Evolutionary conservation across 2,329 filamentous ascomycete genomes (phyloP), one percentile per base, ranked within the genome.

Genomic region (Trichoderma gracile): DNA sequence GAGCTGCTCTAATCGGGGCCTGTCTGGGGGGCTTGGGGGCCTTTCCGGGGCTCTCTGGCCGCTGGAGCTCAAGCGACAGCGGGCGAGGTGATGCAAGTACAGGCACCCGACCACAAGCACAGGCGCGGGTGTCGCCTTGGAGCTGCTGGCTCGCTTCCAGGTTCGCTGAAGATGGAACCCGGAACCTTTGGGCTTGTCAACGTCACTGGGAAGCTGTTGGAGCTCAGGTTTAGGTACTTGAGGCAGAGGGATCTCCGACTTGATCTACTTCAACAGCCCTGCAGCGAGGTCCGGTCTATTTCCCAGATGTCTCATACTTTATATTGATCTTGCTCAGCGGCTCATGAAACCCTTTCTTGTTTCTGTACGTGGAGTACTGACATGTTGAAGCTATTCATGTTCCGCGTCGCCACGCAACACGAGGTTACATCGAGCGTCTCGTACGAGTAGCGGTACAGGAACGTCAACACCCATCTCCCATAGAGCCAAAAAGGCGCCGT

Each of bases 401-500:
- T n/a, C 25, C 10, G 49, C 55, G 33, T 38, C 33, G 14, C 42
- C 30, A 33, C 17, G 49, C 49, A 19, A 52, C 49, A 33, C 30
- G 27, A 33, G 25, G 25, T 30, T 33, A 52, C 49, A n/a, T 33
- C 14, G 27, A 52, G 49, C 19, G n/a, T 33, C 47, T 30, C 30
- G 49, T 14, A 10, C 49, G 19, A 10, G 49, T 52, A 52, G 49
- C 27, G 49, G 49, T 52, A 52, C 49, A 15, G 38, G 17, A 14
- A 21, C 17, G 56, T 42, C 57, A 50, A 52, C 45, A 30, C 27
- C 46, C 30, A 27, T 52, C 45, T 58, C 45, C 56, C 30, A 25
- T 40, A 49, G 56, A 60, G 46, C 56, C 30, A 25, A 49, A 49
- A 45, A 60, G 46, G 46, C 33, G 56, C 56, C 45, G n/a, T n/a